phyloP scores from a whole-genome alignment of 2,329 filamentous ascomycete genomes.

The Fusarium redolens region DNA sequence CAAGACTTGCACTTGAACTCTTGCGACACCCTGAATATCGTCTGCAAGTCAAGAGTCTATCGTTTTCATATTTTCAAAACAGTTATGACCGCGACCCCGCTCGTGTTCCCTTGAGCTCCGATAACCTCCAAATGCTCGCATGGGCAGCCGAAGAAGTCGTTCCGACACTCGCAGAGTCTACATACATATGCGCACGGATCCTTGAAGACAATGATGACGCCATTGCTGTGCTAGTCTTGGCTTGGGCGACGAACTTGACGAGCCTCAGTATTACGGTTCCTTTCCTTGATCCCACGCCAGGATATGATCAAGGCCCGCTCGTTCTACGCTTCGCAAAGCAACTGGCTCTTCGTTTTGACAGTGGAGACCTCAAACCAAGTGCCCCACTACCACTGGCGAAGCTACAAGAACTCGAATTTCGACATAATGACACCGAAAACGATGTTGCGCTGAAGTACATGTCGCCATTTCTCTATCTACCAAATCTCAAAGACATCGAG shows the following conservation, averaged over 20 bases:
- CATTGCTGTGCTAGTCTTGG: neutral
- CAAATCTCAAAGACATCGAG: neutral
- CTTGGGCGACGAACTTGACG: neutral
- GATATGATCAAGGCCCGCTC: neutral
- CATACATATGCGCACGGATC: neutral
- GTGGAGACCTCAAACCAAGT: accelerated
- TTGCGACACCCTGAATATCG: neutral
- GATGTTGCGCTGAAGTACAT: neutral
- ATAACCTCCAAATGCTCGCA: neutral
- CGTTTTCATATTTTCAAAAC: neutral
- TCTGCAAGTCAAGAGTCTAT: neutral
- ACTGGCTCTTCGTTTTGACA: neutral
- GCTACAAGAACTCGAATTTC: neutral
- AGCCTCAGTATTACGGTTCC: neutral
- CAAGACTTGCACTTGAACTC: neutral
- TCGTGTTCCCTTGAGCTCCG: neutral
- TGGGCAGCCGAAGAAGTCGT: neutral
- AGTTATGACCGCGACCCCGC: accelerated
- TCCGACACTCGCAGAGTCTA: neutral
- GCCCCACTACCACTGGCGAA: neutral
- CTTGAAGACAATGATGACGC: neutral
- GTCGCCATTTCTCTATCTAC: neutral
- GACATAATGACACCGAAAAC: neutral
- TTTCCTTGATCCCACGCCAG: accelerated
- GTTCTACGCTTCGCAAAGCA: neutral